Percentiles rank a stretch among this genome's conserved stretches.
phyloP scores from a whole-genome alignment of 441 rosid species.

The Biscutella auriculata region DNA sequence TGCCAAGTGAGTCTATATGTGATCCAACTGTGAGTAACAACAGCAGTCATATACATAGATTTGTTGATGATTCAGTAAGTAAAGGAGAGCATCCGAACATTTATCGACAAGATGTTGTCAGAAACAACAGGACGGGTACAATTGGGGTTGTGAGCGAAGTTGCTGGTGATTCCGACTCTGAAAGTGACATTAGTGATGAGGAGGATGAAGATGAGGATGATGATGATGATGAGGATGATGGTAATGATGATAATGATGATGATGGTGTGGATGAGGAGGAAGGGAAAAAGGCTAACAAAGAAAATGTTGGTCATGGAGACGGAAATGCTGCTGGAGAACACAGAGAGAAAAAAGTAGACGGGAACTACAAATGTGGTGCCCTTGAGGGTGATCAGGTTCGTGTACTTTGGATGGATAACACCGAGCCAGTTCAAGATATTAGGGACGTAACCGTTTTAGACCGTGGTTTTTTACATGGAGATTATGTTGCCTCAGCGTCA shows the following conservation, averaged over 20 bases:
- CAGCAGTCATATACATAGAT: constrained; percentile 12
- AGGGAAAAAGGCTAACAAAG: constrained; percentile 6
- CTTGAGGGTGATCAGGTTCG: constrained; percentile 75
- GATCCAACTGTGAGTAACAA: constrained; percentile 18
- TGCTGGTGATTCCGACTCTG: constrained; percentile 87
- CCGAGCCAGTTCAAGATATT: constrained; percentile 55
- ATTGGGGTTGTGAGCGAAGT: constrained; percentile 86
- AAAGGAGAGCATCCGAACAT: constrained; percentile 35
- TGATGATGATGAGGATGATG: constrained; percentile 23
- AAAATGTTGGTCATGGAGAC: constrained; percentile 22
- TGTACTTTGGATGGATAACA: constrained; percentile 76
- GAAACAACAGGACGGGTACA: constrained; percentile 35
- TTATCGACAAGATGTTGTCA: constrained; percentile 76
- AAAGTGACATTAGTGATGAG: constrained; percentile 51
- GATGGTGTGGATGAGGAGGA: constrained; percentile 28
- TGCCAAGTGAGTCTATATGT: constrained; percentile 16
- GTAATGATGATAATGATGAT: constrained; percentile 19
- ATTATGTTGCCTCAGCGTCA: constrained; percentile 67
- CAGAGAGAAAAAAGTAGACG: constrained; percentile 23
- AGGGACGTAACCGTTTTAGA: constrained; percentile 61
- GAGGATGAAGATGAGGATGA: constrained; percentile 40
- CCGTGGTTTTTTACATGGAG: constrained; percentile 89
- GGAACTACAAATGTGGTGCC: constrained; percentile 33
- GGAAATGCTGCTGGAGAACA: constrained; percentile 22
- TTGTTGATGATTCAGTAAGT: constrained; percentile 21